Evolutionary conservation across 202 grass and related monocot species (phyloP).

Genomic region (Setaria viridis): DNA sequence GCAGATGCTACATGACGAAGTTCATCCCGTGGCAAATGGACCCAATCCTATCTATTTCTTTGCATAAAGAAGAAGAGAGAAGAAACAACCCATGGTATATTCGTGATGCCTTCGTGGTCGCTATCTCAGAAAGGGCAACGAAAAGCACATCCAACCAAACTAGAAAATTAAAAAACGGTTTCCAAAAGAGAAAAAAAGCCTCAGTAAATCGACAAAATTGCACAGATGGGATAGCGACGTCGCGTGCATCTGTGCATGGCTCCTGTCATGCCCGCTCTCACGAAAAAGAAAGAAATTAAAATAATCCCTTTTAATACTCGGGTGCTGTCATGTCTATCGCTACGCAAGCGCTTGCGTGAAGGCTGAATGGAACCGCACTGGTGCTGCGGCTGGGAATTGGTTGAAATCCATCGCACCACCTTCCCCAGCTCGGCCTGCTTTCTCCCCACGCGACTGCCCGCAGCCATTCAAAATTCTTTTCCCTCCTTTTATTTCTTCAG

Average conservation of each 20-base stretch:
- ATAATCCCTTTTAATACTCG: not conserved
- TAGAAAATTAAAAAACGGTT: too few relatives aligned
- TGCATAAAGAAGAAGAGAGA: not conserved
- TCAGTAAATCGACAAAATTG: not conserved
- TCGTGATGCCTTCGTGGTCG: not conserved
- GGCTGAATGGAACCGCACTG: slow-evolving; percentile 32
- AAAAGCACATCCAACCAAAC: slow-evolving; percentile 35
- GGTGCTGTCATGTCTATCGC: slow-evolving; percentile 24
- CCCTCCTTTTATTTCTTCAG: not conserved
- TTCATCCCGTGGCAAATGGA: not conserved
- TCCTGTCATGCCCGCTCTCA: not conserved
- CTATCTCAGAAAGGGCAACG: not conserved
- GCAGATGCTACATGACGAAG: not conserved
- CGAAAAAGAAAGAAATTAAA: not conserved
- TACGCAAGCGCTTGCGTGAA: slow-evolving; percentile 44
- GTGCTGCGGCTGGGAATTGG: not conserved
- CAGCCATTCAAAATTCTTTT: slow-evolving; percentile 20
- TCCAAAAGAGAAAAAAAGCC: not conserved
- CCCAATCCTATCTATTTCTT: slow-evolving; percentile 5
- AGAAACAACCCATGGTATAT: not conserved
- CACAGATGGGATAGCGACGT: not conserved
- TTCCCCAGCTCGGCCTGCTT: slow-evolving; percentile 11
- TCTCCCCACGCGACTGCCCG: slow-evolving; percentile 35
- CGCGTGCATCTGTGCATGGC: not conserved
- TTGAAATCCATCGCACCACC: slow-evolving; percentile 4